These are phyloP conservation scores for Phaeophleospora eucalypticola DNA, from an alignment of 2,329 filamentous ascomycete species.

Conservation along the genomic window DNA sequence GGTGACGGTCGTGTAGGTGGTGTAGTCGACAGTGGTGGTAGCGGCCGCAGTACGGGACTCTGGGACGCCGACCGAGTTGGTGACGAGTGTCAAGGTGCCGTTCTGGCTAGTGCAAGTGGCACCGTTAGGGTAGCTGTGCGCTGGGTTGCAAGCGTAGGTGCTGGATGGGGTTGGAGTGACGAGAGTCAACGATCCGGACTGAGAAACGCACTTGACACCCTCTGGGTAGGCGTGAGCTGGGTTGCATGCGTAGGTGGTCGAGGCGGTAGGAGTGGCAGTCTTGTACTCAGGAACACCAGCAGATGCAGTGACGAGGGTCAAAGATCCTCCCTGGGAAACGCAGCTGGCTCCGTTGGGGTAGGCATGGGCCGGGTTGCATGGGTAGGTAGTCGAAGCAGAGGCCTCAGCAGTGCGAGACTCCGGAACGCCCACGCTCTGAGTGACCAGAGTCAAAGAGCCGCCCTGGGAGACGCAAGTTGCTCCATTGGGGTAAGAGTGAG, in stretches of 20 bases:
- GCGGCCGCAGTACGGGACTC: slow-evolving; percentile 1
- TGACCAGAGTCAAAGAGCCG: slow-evolving; percentile 19
- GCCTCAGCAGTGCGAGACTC: not conserved
- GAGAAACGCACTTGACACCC: slow-evolving; percentile 14
- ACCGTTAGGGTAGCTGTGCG: slow-evolving; percentile 20
- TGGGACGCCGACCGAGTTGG: slow-evolving; percentile 2
- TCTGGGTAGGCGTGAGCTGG: slow-evolving; percentile 21
- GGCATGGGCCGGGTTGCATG: slow-evolving; percentile 16
- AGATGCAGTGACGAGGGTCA: slow-evolving; percentile 9
- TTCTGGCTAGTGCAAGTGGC: slow-evolving; percentile 15
- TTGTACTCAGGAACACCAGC: not conserved
- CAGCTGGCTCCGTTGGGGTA: slow-evolving; percentile 16
- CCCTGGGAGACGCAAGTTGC: slow-evolving; percentile 15
- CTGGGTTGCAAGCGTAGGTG: slow-evolving; percentile 22
- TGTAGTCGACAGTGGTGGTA: not conserved
- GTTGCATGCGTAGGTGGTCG: slow-evolving; percentile 19
- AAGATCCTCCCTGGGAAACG: slow-evolving; percentile 13
- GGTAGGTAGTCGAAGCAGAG: not conserved
- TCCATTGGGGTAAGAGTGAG: slow-evolving; percentile 18
- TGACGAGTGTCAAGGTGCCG: slow-evolving; percentile 20
- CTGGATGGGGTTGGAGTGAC: slow-evolving; percentile 3
- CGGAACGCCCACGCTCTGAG: too few relatives aligned
- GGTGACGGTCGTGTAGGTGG: not conserved
- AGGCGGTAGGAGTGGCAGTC: not conserved
- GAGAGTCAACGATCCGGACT: slow-evolving; percentile 16